phyloP scores from a whole-genome alignment of 2,329 filamentous ascomycete species.

The Neonectria magnoliae region DNA sequence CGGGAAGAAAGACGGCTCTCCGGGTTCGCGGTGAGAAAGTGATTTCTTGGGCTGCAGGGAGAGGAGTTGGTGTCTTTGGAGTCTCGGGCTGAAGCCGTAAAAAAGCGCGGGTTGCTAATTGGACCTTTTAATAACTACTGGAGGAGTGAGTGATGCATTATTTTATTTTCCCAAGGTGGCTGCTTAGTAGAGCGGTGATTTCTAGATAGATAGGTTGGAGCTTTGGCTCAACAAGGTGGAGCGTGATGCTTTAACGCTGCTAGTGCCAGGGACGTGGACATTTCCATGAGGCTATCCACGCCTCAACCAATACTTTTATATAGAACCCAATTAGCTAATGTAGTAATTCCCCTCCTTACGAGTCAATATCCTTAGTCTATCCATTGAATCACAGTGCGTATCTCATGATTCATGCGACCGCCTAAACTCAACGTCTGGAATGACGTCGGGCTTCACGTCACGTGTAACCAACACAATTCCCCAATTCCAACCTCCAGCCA shows the following conservation, averaged over 20 bases:
- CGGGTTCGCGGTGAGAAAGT: constrained; percentile 1
- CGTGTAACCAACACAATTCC: constrained; percentile 20
- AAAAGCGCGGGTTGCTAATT: neutral
- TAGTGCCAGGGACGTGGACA: neutral
- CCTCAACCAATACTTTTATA: neutral
- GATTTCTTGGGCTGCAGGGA: neutral
- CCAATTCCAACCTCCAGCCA: constrained; percentile 4
- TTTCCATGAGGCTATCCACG: neutral
- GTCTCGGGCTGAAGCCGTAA: neutral
- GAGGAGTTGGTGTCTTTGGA: neutral
- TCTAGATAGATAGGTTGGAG: too few species aligned
- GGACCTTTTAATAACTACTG: neutral
- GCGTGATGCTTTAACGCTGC: neutral
- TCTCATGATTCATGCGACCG: neutral
- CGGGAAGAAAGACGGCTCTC: constrained; percentile 42
- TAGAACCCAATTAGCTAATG: neutral
- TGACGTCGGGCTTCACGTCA: constrained; percentile 16
- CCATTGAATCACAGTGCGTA: neutral
- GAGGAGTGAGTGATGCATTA: neutral
- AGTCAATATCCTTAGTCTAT: neutral
- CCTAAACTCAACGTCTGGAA: neutral
- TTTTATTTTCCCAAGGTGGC: neutral
- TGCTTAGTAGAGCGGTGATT: neutral
- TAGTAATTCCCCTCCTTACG: neutral
- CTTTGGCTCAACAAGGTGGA: neutral